A percentile compares a stretch with the other conserved stretches of the same genome.
phyloP scores from a whole-genome alignment of 1,139 yeast genomes.

The Scheffersomyces cryptocercus region DNA sequence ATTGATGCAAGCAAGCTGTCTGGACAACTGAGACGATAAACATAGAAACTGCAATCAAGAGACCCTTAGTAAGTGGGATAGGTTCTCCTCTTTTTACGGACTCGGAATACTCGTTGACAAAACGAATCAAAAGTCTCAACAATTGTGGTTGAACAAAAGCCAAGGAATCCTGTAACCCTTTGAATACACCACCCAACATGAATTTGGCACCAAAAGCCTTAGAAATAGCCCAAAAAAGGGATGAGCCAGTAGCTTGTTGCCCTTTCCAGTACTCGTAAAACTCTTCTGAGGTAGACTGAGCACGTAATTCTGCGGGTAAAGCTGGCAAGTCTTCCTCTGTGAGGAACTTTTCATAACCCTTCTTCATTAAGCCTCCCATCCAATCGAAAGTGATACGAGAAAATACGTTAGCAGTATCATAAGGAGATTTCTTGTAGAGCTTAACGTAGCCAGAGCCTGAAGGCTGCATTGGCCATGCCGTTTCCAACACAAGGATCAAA shows the following conservation, averaged over 20 bases:
- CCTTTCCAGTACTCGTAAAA: slow-evolving; percentile 65
- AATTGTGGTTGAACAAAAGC: slow-evolving; percentile 92
- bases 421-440: slow-evolving; percentile 53
- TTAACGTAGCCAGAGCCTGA: slow-evolving; percentile 35
- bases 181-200: slow-evolving; percentile 73
- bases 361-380: slow-evolving; percentile 90
- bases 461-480: slow-evolving; percentile 48
- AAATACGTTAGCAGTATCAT: slow-evolving; percentile 80
- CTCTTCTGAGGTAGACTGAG: slow-evolving; percentile 47
- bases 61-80: slow-evolving; percentile 74
- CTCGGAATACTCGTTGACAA: slow-evolving; percentile 75
- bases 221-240: slow-evolving; percentile 62
- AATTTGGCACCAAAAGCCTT: slow-evolving; percentile 74
- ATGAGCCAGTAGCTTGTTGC: slow-evolving; percentile 46
- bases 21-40: slow-evolving; percentile 79
- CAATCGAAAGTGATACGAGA: slow-evolving; percentile 80
- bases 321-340: slow-evolving; percentile 80
- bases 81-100: slow-evolving; percentile 32
- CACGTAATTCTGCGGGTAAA: slow-evolving; percentile 65
- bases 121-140: slow-evolving; percentile 69
- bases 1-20: slow-evolving; percentile 87
- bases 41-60: slow-evolving; percentile 82
- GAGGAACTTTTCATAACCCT: slow-evolving; percentile 74
- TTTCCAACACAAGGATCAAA: slow-evolving; percentile 56
- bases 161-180: slow-evolving; percentile 72